Base-by-base conservation (phyloP, 441 rosid species). In the Gossypium aridum region DNA sequence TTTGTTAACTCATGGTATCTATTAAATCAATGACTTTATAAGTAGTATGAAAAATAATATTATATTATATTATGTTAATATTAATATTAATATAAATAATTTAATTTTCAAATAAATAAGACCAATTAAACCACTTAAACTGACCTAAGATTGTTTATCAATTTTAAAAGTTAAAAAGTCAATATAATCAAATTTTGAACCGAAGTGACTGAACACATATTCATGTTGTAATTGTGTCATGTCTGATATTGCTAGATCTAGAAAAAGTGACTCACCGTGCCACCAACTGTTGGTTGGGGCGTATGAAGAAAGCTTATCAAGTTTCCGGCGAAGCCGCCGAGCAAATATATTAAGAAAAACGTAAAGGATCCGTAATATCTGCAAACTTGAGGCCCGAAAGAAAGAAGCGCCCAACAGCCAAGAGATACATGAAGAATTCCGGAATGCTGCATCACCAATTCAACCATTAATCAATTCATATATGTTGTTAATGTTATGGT, bases 241-340 rank as follows among this genome's bases (percentile, higher is more conserved):
- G 53, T 9, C 26, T 20, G 26, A 19, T 55, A 55, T 7, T 55
- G 61, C 12, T 2, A 0, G 20, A 3, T 55, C 61, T 55, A 55
- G 20, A 55, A 23, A 66, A 45, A 71, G 75, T 10, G 53, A 68
- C 87, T 84, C 86, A 93, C 98, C 2, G 98, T 90, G 57, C 98
- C 97, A 65, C 98, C 97, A 43, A 94, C 97, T 12, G 94, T 84
- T 25, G 91, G 89, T 72, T 83, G 89, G 75, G 94, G 83, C 4
- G 97, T 94, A 73, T 88, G 98, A 75, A 94, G 91, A 83, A 88
- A 94, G 84, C 97, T 94, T 49, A 84, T 87, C 82, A 90, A 80
- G 87, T 92, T 92, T 72, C 97, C 96, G 53, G 93, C 86, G 77
- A 94, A 80, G 64, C 98, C 98, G 72, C 97, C 98, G 4, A 94